A percentile compares a stretch with the other conserved stretches of the same genome.
Conservation (phyloP, 2,329 filamentous ascomycete genomes). For the Diatrype stigma region DNA sequence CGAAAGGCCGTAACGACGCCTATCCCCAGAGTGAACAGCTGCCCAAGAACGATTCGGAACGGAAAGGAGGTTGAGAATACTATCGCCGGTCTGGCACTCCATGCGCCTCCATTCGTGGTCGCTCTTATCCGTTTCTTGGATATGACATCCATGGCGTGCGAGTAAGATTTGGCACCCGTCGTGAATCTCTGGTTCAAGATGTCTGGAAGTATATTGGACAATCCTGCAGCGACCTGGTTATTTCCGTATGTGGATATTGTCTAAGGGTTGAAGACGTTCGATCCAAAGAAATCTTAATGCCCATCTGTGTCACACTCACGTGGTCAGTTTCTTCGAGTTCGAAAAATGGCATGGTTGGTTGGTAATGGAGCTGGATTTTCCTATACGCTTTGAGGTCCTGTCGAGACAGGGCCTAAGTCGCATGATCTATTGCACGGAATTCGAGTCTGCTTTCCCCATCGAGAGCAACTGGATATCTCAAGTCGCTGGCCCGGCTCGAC, state of each 20-base stretch:
- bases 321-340: background rate
- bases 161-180: constrained; percentile 7
- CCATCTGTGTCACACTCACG: background rate
- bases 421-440: background rate
- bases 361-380: background rate
- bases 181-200: constrained; percentile 16
- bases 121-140: constrained; percentile 22
- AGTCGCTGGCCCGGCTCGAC: background rate
- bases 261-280: constrained; percentile 4
- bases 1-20: constrained; percentile 42
- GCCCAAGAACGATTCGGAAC: constrained; percentile 56
- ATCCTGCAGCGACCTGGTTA: constrained; percentile 18
- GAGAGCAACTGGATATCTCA: background rate
- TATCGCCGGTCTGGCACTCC: constrained; percentile 1
- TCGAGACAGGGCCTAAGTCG: background rate
- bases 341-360: background rate
- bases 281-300: background rate
- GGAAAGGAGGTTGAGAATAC: constrained; percentile 54
- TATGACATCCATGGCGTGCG: constrained; percentile 14
- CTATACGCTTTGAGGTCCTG: background rate
- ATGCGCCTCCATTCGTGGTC: constrained; percentile 6
- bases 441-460: background rate
- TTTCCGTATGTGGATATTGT: constrained; percentile 14
- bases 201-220: constrained; percentile 17
- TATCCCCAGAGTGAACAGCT: constrained; percentile 45